Evolutionary conservation across 2,329 filamentous ascomycete species (phyloP).

Genomic region (Venturiaceae sp.): DNA sequence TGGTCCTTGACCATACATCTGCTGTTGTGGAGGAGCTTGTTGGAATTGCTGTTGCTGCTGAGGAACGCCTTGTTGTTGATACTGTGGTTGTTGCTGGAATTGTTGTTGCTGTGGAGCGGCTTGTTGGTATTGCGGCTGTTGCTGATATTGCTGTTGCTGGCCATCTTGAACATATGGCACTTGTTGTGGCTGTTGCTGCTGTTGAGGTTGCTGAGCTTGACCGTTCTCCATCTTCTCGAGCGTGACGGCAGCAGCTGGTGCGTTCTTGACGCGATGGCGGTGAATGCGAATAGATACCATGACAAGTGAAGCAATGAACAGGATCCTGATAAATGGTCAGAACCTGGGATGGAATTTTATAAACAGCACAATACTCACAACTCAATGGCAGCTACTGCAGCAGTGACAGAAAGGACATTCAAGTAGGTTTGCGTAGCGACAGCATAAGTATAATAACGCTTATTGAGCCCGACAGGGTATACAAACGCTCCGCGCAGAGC

Average conservation of each 20-base stretch:
- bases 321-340: constrained; percentile 6
- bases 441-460: constrained; percentile 1
- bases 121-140: background rate
- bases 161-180: background rate
- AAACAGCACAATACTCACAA: constrained; percentile 15
- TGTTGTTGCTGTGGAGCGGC: background rate
- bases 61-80: background rate
- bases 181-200: background rate
- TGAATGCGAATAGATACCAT: constrained; percentile 11
- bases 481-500: constrained; percentile 11
- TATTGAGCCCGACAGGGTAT: background rate
- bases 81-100: background rate
- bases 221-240: constrained; percentile 8
- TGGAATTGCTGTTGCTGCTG: background rate
- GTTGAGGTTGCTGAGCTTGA: background rate
- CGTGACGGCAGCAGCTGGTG: background rate
- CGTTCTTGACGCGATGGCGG: constrained; percentile 8
- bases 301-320: constrained; percentile 11
- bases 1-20: background rate
- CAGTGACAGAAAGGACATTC: constrained; percentile 16
- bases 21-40: background rate
- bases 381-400: constrained; percentile 18
- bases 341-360: background rate
- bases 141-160: background rate
- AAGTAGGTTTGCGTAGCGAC: constrained; percentile 13